Base-by-base conservation (phyloP, 148 eudicot species). In the Cornus suecica region DNA sequence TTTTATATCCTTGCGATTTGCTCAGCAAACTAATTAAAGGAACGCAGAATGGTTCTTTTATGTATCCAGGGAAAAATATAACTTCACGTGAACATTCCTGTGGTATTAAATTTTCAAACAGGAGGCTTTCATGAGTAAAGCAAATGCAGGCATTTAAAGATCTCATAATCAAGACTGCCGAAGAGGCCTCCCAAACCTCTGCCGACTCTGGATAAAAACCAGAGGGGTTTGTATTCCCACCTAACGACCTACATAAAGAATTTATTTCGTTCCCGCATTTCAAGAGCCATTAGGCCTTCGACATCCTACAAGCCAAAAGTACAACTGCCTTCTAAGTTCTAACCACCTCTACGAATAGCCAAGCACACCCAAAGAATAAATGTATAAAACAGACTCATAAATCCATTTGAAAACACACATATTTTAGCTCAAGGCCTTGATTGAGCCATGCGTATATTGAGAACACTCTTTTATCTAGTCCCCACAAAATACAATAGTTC, bases 381-480 rank as follows among this genome's bases (percentile, higher is more conserved):
- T 48, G 54, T 48, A 13, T 48, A 37, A 3, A 37, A 37, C 20
- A 48, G 54, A 13, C 18, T 20, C 42, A 22, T 27, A 70, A 26
- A 69, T 15, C n/a, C 60, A 27, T 25, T 52, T 52, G 9, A 11
- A 30, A 6, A 48, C 54, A 48, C 29, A 23, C 60, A 31, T 31
- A 22, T 58, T 25, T 6, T 24, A 60, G 22, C n/a, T 71, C 63
- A 48, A 70, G n/a, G 74, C 15, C 74, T 29, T 71, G 8, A 31
- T 25, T 71, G 65, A 63, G 2, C n/a, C 10, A 34, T 60, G 42
- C 8, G 28, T 32, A 34, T 41, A 14, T 31, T 25, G 66, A 8
- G 32, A 7, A 48, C 15, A 48, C 54, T 15, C 5, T 6, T 48
- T 2, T n/a, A n/a, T n/a, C 54, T 37, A 32, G 56, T 27, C 70